phyloP scores from a whole-genome alignment of 2,329 filamentous ascomycete genomes.

The Hyphodiscus sp. region DNA sequence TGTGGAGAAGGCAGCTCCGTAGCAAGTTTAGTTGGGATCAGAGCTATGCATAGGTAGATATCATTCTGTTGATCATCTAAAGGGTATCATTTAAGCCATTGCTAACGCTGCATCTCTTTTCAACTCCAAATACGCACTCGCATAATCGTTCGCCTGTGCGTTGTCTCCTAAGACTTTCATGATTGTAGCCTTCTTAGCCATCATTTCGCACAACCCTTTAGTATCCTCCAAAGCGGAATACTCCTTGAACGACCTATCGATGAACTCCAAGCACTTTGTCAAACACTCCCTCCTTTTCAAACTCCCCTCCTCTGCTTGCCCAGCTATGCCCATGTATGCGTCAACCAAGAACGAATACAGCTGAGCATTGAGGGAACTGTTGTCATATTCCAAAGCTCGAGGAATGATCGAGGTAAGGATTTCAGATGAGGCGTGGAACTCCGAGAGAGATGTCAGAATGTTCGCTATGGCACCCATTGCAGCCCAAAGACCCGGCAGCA shows the following conservation, averaged over 20 bases:
- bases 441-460: constrained; percentile 52
- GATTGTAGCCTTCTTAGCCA: constrained; percentile 61
- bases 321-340: constrained; percentile 58
- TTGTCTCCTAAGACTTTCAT: constrained; percentile 52
- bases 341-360: constrained; percentile 57
- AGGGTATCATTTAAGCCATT: constrained; percentile 17
- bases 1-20: too few relatives aligned
- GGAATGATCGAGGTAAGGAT: constrained; percentile 58
- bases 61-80: not conserved
- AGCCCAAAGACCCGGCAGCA: constrained; percentile 56
- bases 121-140: constrained; percentile 46
- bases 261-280: constrained; percentile 31
- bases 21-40: too few relatives aligned
- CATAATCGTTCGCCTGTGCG: constrained; percentile 48
- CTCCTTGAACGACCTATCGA: constrained; percentile 33
- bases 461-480: constrained; percentile 49
- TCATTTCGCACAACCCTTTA: constrained; percentile 53
- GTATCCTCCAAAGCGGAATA: constrained; percentile 53
- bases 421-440: constrained; percentile 49
- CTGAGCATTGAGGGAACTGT: constrained; percentile 48
- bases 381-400: constrained; percentile 54
- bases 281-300: constrained; percentile 42
- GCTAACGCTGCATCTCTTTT: constrained; percentile 32
- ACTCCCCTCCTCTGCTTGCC: constrained; percentile 32
- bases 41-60: not conserved